phyloP scores from a whole-genome alignment of 768 basidiomycete species.

The Calocybe indica region DNA sequence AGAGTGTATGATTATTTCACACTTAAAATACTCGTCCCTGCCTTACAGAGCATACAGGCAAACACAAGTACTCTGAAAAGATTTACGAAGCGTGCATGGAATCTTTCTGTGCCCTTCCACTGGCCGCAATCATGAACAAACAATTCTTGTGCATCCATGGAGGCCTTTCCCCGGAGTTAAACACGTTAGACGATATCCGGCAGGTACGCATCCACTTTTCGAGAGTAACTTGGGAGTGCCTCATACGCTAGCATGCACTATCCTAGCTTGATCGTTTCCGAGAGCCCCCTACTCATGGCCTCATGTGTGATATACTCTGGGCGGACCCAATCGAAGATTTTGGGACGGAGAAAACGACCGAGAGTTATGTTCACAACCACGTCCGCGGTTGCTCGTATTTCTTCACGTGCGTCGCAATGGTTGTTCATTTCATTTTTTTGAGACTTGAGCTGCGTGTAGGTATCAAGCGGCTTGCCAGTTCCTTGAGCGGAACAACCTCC shows the following conservation, averaged over 20 bases:
- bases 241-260: not conserved
- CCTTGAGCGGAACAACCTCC: constrained; percentile 92
- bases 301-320: constrained; percentile 99
- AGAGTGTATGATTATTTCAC: constrained; percentile 64
- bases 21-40: constrained; percentile 4
- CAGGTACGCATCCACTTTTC: constrained; percentile 43
- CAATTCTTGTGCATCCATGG: constrained; percentile 99
- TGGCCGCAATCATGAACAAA: constrained; percentile 99
- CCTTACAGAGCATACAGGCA: constrained; percentile 47
- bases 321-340: constrained; percentile 98
- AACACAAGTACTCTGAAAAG: constrained; percentile 97
- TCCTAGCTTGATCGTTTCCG: constrained; percentile 92
- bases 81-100: constrained; percentile 99
- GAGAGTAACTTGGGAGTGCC: not conserved
- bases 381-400: constrained; percentile 97
- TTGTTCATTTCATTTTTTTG: not conserved
- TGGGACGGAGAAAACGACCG: constrained; percentile 86
- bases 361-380: constrained; percentile 92
- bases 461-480: constrained; percentile 97
- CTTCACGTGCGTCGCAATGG: constrained; percentile 42
- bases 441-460: constrained; percentile 31
- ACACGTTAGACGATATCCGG: constrained; percentile 93
- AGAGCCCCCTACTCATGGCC: constrained; percentile 93
- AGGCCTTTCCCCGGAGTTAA: constrained; percentile 90
- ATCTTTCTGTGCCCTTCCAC: constrained; percentile 89